These are phyloP conservation scores for Neonectria ditissima DNA, from an alignment of 2,329 filamentous ascomycete genomes.

Conservation along the genomic window DNA sequence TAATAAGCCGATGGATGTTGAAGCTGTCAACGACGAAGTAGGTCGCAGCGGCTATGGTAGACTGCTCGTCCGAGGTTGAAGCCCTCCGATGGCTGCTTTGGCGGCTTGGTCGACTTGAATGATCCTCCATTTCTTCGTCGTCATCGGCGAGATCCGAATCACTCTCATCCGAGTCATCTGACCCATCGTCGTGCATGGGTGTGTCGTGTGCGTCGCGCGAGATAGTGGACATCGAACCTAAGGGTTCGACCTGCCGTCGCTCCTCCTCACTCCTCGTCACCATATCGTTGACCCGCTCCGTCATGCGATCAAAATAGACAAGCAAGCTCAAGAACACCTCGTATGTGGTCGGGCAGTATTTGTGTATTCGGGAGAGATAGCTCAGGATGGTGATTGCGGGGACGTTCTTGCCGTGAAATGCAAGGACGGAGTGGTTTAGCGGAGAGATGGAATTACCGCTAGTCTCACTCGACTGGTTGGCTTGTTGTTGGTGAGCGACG, in stretches of 20 bases:
- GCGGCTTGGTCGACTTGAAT: conserved; percentile 41
- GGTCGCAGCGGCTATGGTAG: conserved; percentile 55
- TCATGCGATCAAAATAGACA: conserved; percentile 99
- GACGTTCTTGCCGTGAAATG: conserved; percentile 98
- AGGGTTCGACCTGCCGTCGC: conserved; percentile 47
- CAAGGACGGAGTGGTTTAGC: conserved; percentile 77
- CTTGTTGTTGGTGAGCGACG: conserved; percentile 68
- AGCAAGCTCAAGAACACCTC: conserved; percentile 96
- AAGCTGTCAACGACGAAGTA: conserved; percentile 98
- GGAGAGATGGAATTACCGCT: conserved; percentile 69
- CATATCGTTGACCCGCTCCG: conserved; percentile 89
- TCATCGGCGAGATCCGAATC: conserved; percentile 65
- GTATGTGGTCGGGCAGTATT: conserved; percentile 98
- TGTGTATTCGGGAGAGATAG: conserved; percentile 95
- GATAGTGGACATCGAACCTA: conserved; percentile 23
- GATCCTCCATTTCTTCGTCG: conserved; percentile 50
- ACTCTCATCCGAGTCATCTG: conserved; percentile 55
- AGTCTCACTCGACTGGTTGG: conserved; percentile 58
- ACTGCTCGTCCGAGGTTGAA: conserved; percentile 39
- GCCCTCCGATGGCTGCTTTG: conserved; percentile 39
- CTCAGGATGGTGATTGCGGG: conserved; percentile 97
- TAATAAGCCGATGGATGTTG: conserved; percentile 97
- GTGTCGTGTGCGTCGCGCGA: conserved; percentile 49
- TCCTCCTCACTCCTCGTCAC: conserved; percentile 75
- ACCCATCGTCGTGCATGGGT: conserved; percentile 44